Evolutionary conservation across 2,329 filamentous ascomycete genomes (phyloP).

Genomic region (Colletotrichum noveboracense): DNA sequence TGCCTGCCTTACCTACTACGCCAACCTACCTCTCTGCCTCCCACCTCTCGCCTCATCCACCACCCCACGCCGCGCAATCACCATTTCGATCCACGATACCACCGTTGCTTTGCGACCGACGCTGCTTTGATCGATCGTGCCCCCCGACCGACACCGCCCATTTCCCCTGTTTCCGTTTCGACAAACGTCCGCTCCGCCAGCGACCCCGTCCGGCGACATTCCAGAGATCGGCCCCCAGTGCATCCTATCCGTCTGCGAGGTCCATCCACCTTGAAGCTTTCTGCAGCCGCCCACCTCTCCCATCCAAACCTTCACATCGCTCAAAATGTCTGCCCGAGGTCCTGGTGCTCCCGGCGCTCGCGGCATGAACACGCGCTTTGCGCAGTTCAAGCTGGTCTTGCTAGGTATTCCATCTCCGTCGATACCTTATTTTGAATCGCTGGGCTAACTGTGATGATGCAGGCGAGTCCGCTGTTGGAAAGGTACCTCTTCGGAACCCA

Average conservation of each 20-base stretch:
- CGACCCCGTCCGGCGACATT: neutral
- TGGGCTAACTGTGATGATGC: slow-evolving; percentile 8
- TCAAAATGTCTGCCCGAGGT: slow-evolving; percentile 84
- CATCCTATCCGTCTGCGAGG: neutral
- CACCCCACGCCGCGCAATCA: slow-evolving; percentile 13
- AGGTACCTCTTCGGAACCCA: slow-evolving; percentile 61
- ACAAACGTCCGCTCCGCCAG: neutral
- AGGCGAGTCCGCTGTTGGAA: slow-evolving; percentile 99
- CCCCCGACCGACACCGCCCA: neutral
- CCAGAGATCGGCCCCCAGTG: neutral
- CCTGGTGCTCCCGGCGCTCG: slow-evolving; percentile 53
- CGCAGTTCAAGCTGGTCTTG: slow-evolving; percentile 98
- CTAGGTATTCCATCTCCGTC: slow-evolving; percentile 70
- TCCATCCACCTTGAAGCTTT: neutral
- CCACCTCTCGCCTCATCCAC: slow-evolving; percentile 9
- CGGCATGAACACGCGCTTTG: slow-evolving; percentile 82
- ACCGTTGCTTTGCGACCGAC: neutral
- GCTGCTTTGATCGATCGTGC: neutral
- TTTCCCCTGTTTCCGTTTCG: neutral
- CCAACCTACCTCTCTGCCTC: neutral
- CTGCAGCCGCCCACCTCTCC: slow-evolving; percentile 23
- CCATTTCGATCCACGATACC: neutral
- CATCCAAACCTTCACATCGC: slow-evolving; percentile 27
- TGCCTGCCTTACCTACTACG: neutral
- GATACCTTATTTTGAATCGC: slow-evolving; percentile 4